phyloP scores from a whole-genome alignment of 2,329 filamentous ascomycete species.

The Claviceps humidiphila region DNA sequence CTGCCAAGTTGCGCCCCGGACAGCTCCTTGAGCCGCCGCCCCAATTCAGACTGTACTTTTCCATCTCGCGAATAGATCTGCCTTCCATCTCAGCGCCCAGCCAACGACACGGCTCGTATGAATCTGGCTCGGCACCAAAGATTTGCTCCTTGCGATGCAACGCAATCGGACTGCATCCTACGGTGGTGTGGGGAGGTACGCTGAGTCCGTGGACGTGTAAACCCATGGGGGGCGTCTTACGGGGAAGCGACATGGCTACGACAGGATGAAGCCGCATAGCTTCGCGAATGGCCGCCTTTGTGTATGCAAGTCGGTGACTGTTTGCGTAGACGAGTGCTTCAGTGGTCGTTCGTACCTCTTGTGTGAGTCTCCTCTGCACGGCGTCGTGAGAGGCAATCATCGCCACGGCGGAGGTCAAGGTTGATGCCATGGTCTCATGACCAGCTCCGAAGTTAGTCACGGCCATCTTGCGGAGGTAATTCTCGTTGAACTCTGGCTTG shows the following conservation, averaged over 20 bases:
- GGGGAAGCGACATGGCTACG: constrained; percentile 36
- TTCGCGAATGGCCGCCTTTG: constrained; percentile 33
- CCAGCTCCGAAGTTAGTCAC: constrained; percentile 43
- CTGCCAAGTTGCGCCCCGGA: constrained; percentile 36
- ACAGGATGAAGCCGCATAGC: constrained; percentile 37
- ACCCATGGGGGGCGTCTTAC: constrained; percentile 26
- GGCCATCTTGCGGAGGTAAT: constrained; percentile 37
- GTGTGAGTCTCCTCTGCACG: constrained; percentile 19
- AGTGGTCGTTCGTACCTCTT: constrained; percentile 17
- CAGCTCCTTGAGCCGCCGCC: constrained; percentile 38
- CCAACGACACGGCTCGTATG: constrained; percentile 36
- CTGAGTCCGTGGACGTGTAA: constrained; percentile 24
- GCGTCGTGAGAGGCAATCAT: constrained; percentile 29
- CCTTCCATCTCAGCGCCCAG: constrained; percentile 14
- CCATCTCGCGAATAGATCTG: constrained; percentile 24
- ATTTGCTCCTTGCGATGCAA: constrained; percentile 37
- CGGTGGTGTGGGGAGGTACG: constrained; percentile 31
- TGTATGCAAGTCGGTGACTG: constrained; percentile 9
- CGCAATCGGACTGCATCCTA: constrained; percentile 37
- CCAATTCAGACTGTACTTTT: constrained; percentile 36
- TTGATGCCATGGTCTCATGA: constrained; percentile 41
- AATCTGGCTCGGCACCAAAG: constrained; percentile 31
- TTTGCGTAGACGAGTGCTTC: constrained; percentile 9
- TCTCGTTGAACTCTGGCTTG: constrained; percentile 31
- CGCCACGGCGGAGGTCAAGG: constrained; percentile 33